Conservation (phyloP, 495 filamentous ascomycete genomes). For the Aspergillus campestris region DNA sequence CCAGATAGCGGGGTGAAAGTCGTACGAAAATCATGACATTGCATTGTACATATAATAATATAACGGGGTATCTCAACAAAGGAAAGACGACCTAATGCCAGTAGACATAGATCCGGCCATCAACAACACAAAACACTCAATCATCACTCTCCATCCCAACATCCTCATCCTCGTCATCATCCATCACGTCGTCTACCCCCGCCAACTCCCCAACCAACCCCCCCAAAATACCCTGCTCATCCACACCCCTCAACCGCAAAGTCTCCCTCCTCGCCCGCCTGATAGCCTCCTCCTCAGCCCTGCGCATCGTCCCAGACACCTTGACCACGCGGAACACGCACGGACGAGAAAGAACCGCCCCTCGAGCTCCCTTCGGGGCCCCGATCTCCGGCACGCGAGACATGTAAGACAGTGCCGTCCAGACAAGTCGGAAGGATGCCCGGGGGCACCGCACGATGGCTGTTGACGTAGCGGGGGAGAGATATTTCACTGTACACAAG, state of each 20-base stretch:
- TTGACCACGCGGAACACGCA: slow-evolving; percentile 81
- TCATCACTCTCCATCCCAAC: slow-evolving; percentile 37
- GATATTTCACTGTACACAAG: slow-evolving; percentile 67
- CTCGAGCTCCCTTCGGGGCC: slow-evolving; percentile 3
- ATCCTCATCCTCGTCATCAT: slow-evolving; percentile 41
- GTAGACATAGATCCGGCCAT: not conserved
- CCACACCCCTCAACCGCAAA: slow-evolving; percentile 45
- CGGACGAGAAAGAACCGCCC: slow-evolving; percentile 28
- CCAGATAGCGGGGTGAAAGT: slow-evolving; percentile 42
- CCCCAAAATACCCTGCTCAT: slow-evolving; percentile 33
- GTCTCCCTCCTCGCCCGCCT: slow-evolving; percentile 64
- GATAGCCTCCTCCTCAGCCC: slow-evolving; percentile 84
- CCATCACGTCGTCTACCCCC: slow-evolving; percentile 9
- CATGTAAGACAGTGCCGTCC: slow-evolving; percentile 82
- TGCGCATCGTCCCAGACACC: slow-evolving; percentile 89
- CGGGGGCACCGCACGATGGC: slow-evolving; percentile 78
- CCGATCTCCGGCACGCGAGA: slow-evolving; percentile 50
- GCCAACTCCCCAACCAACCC: slow-evolving; percentile 24
- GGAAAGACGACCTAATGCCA: slow-evolving; percentile 3
- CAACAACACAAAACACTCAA: slow-evolving; percentile 14
- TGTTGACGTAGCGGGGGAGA: slow-evolving; percentile 85
- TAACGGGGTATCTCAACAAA: slow-evolving; percentile 32
- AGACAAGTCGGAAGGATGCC: slow-evolving; percentile 73
- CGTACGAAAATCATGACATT: slow-evolving; percentile 29
- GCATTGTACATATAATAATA: slow-evolving; percentile 13